Evolutionary conservation across 768 basidiomycete species (phyloP).

Genomic region (Suillus subluteus): DNA sequence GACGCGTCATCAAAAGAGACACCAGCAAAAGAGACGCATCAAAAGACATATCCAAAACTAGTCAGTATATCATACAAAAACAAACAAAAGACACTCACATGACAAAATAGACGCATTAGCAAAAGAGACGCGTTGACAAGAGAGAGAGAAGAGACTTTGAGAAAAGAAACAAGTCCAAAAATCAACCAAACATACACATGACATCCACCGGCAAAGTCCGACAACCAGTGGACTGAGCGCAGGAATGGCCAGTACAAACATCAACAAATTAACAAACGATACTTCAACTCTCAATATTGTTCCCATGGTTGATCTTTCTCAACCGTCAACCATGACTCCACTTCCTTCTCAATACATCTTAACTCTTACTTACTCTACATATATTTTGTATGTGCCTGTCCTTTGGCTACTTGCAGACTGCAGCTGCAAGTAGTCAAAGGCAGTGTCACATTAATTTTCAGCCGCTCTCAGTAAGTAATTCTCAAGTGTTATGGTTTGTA

Average conservation of each 20-base stretch:
- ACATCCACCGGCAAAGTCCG: neutral
- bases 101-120: too few relatives aligned
- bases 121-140: neutral
- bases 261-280: neutral
- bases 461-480: too few relatives aligned
- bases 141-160: too few relatives aligned
- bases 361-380: too few relatives aligned
- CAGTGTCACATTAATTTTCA: neutral
- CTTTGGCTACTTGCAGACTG: constrained; percentile 1
- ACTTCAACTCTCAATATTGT: neutral
- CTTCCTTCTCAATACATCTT: too few relatives aligned
- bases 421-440: constrained; percentile 1
- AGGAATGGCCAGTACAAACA: neutral
- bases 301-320: neutral
- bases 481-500: too few relatives aligned
- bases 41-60: too few relatives aligned
- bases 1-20: neutral
- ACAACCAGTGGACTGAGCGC: neutral
- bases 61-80: too few relatives aligned
- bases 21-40: too few relatives aligned
- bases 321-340: neutral
- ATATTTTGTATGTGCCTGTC: too few relatives aligned
- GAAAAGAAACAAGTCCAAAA: neutral
- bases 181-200: neutral
- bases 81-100: too few relatives aligned